phyloP scores from a whole-genome alignment of 495 filamentous ascomycete genomes.

The Trichocladium antarcticum region DNA sequence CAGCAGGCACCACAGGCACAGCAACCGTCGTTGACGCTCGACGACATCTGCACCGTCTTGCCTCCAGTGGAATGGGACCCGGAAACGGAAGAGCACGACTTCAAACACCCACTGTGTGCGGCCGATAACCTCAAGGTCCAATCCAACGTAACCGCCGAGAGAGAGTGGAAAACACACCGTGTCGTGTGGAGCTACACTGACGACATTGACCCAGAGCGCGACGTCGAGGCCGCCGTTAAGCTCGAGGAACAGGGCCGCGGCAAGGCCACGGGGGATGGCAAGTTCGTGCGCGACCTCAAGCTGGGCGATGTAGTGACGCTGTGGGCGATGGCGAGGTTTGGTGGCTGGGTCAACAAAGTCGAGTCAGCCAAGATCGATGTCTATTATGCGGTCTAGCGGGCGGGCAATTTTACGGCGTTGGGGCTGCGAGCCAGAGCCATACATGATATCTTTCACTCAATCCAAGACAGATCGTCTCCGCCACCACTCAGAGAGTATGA shows the following conservation, averaged over 20 bases:
- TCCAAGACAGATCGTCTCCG: background rate
- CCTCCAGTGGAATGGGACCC: constrained; percentile 5
- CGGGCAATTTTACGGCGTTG: too few relatives aligned
- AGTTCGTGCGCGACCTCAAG: constrained; percentile 45
- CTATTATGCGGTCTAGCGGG: constrained; percentile 49
- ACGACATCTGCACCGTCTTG: constrained; percentile 13
- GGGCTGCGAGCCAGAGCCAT: too few relatives aligned
- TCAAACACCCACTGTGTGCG: constrained; percentile 35
- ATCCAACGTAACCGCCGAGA: constrained; percentile 36
- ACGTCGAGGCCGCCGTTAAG: constrained; percentile 24
- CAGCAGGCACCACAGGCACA: background rate
- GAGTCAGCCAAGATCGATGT: constrained; percentile 47
- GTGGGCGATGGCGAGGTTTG: constrained; percentile 54
- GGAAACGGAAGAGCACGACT: constrained; percentile 2
- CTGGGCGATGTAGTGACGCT: constrained; percentile 56
- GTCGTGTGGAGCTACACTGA: constrained; percentile 49
- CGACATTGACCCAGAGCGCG: constrained; percentile 38
- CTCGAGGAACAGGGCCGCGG: constrained; percentile 40
- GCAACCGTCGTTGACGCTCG: constrained; percentile 2
- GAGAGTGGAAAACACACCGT: constrained; percentile 28
- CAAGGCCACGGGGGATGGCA: constrained; percentile 42
- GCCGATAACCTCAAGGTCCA: constrained; percentile 38
- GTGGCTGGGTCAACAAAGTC: constrained; percentile 50
- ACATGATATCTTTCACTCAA: background rate
- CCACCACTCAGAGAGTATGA: too few relatives aligned